A percentile compares a stretch with the other conserved stretches of the same genome.
phyloP scores from a whole-genome alignment of 257 asterid species.

The Cruciata laevipes region DNA sequence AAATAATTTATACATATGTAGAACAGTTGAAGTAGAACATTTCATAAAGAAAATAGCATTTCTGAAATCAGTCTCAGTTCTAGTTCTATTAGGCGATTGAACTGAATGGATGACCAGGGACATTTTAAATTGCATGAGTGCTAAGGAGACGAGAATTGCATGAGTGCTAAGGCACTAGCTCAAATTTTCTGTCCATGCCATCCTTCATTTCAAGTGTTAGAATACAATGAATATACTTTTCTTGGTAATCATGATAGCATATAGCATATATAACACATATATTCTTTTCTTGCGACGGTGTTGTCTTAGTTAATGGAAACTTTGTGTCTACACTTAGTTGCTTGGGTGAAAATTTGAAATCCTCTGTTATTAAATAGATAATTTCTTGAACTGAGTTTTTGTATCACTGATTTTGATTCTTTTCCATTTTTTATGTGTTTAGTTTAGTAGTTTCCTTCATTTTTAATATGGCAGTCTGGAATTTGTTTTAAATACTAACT shows the following conservation, averaged over 20 bases:
- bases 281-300: no score
- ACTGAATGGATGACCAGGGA: slow-evolving; percentile 7
- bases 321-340: no score
- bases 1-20: no score
- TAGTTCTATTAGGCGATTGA: neutral
- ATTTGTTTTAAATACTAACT: neutral
- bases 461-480: neutral
- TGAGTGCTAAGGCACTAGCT: slow-evolving; percentile 46
- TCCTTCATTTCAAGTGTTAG: neutral
- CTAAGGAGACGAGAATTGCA: no score
- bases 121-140: slow-evolving; percentile 35
- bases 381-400: no score
- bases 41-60: neutral
- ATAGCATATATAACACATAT: no score
- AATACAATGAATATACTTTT: neutral
- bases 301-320: no score
- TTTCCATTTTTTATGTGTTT: neutral
- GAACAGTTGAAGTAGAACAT: no score
- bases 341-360: no score
- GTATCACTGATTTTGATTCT: neutral
- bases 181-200: neutral
- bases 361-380: no score
- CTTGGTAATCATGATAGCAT: no score
- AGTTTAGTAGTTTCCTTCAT: neutral
- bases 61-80: neutral